These are phyloP conservation scores for Peterozyma xylosa DNA, from an alignment of 805 yeast genomes.

Conservation along the genomic window DNA sequence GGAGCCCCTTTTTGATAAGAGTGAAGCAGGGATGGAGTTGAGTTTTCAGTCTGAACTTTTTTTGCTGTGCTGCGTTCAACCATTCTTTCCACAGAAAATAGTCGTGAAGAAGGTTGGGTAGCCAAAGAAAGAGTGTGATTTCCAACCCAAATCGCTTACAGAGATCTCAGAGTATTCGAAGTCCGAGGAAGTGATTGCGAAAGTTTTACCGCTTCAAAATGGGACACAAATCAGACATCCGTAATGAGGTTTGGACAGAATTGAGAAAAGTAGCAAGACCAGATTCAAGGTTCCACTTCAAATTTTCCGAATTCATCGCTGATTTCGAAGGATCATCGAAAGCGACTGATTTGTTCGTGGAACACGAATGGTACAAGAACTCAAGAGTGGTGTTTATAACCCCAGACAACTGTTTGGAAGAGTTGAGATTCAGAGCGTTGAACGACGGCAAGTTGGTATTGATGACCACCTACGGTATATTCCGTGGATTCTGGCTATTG, in stretches of 20 bases:
- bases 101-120: too few species aligned
- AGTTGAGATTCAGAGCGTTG: constrained; percentile 16
- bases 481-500: constrained; percentile 19
- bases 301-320: constrained; percentile 24
- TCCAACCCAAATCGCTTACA: too few species aligned
- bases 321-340: constrained; percentile 21
- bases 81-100: too few species aligned
- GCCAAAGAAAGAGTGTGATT: too few species aligned
- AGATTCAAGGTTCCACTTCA: constrained; percentile 20
- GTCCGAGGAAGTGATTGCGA: too few species aligned
- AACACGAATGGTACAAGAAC: constrained; percentile 10
- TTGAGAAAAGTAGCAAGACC: constrained; percentile 21
- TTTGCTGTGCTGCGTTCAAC: too few species aligned
- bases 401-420: constrained; percentile 23
- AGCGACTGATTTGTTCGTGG: constrained; percentile 13
- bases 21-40: too few species aligned
- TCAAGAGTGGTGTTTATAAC: constrained; percentile 17
- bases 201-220: too few species aligned
- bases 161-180: too few species aligned
- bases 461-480: constrained; percentile 23
- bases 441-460: constrained; percentile 17
- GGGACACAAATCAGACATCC: constrained; percentile 15
- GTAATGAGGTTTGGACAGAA: constrained; percentile 19
- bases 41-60: too few species aligned
- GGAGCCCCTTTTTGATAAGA: too few species aligned